Percentiles rank a stretch among this genome's conserved stretches.
phyloP scores from a whole-genome alignment of 768 basidiomycete genomes.

The Pleurotus eryngii region DNA sequence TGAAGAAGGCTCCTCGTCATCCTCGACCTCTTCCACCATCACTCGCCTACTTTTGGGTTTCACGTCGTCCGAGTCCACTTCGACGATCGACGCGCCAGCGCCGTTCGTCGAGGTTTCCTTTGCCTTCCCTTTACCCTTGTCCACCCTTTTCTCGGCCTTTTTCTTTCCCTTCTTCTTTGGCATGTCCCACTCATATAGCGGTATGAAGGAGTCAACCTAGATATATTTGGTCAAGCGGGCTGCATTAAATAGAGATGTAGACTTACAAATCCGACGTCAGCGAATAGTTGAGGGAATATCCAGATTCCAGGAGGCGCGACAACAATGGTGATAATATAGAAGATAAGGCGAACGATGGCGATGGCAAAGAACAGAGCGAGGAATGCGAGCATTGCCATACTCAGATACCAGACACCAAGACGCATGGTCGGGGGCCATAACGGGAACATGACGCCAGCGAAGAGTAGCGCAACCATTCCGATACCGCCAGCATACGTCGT shows the following conservation, averaged over 20 bases:
- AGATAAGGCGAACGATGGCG: constrained; percentile 86
- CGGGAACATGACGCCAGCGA: constrained; percentile 98
- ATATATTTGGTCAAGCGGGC: background rate
- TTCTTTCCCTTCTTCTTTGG: constrained; percentile 48
- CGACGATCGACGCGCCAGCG: constrained; percentile 42
- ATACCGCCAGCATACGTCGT: constrained; percentile 88
- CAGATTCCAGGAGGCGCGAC: constrained; percentile 90
- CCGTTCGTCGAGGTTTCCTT: constrained; percentile 27
- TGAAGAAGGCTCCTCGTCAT: constrained; percentile 22
- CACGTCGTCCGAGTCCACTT: constrained; percentile 41
- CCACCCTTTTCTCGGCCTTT: constrained; percentile 23
- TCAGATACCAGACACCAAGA: constrained; percentile 93
- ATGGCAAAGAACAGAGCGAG: constrained; percentile 89
- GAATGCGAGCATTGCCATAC: constrained; percentile 81
- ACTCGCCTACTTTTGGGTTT: constrained; percentile 40
- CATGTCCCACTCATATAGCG: constrained; percentile 95
- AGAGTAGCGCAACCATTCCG: constrained; percentile 89
- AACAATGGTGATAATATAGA: constrained; percentile 91
- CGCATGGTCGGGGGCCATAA: constrained; percentile 94
- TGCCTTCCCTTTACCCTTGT: constrained; percentile 27
- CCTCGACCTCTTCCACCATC: constrained; percentile 46
- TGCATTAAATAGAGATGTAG: no score
- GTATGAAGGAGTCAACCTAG: constrained; percentile 96
- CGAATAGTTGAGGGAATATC: constrained; percentile 98
- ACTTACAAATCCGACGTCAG: constrained; percentile 97